Evolutionary conservation across 331 rosid species (phyloP), one percentile per base, ranked within the genome.

Genomic region (Malus hybrid): DNA sequence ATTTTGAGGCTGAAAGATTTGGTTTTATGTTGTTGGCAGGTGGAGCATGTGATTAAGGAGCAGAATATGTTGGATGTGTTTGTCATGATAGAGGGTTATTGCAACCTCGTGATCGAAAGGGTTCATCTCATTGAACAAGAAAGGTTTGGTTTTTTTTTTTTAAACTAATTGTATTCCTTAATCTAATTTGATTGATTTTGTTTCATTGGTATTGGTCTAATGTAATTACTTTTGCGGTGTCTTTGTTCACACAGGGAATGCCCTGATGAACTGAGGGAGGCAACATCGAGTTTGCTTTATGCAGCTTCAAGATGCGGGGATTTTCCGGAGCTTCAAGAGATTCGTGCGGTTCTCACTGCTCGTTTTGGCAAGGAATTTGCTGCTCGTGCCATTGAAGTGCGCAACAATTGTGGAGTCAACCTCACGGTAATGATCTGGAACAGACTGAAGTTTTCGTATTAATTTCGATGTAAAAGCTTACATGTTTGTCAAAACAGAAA

Each of bases 291-390:
- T 15, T 53, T 92, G 81, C 70, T 94, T 55, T 92, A 76, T 63
- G 92, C 96, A 13, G 86, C 97, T 61, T 90, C 97, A 2, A 92
- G 99, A 72, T 92, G 97, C 32, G 99, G 99, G 76, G 99, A 94
- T 73, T 94, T 94, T 70, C 99, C 97, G 0, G 99, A 94, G 88
- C 94, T 91, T 72, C 90, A 78, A 50, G 89, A 94, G 87, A 94
- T 92, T 79, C 96, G 99, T 3, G 28, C 77, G 2, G 68, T 85
- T 46, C 79, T 92, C 72, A 89, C 88, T 0, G 63, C 90, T 33
- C 89, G 89, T 12, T 90, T 81, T 71, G 99, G 99, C 32, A 92
- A 87, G 75, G 97, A 90, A 26, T 90, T 92, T 62, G 84, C 91
- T 55, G 82, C 89, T 63, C 79, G 86, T 55, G 88, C 91, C 18